Base-by-base conservation (phyloP, 2,329 filamentous ascomycete genomes). In the Ophiostoma sp. region DNA sequence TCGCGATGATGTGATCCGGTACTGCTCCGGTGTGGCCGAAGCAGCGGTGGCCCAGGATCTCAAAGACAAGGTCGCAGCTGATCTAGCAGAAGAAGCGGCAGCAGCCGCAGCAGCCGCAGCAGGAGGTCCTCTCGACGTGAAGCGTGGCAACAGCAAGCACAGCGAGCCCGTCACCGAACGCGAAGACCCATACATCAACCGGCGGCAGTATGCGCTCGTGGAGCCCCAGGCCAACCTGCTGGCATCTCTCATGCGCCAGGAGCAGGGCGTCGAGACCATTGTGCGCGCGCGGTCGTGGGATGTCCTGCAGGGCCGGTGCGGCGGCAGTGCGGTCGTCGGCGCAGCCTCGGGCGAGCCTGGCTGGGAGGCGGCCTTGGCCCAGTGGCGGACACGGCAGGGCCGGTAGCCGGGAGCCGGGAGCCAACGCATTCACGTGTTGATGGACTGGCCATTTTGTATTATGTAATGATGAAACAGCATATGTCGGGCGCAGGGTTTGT, bases 181-280 rank as follows among this genome's bases (percentile, higher is more conserved):
- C 68, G 77, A 97, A 69, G 95, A 99, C 80, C 95, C 95, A 1
- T 99, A 99, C 76, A 93, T 90, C 9, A 90, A 83, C 6, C 83
- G 94, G 38, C 90, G 83, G 6, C 83, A 93, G 41, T 96, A 92
- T 76, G 94, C 94, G 73, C 88, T 91, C 0, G 80, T 82, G 66
- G 93, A 98, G 79, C 84, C 91, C 14, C 84, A 93, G 72, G 95
- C 93, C 0, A 91, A 97, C 78, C 85, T 84, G 65, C 77, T 99
- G 70, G 93, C 92, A 9, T 83, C 82, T 58, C 76, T 93, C 66
- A 80, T 96, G 69, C 83, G 90, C 73, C 90, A 91, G 75, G 92
- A 96, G 79, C 84, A 87, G 74, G 85, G 85, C 52, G 86, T 96
- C 16, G 92, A 96, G 79, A 84, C 82, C 68, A 95, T 96, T 67